These are phyloP conservation scores for Zymoseptoria passerinii DNA, from an alignment of 2,329 filamentous ascomycete species.

Conservation along the genomic window DNA sequence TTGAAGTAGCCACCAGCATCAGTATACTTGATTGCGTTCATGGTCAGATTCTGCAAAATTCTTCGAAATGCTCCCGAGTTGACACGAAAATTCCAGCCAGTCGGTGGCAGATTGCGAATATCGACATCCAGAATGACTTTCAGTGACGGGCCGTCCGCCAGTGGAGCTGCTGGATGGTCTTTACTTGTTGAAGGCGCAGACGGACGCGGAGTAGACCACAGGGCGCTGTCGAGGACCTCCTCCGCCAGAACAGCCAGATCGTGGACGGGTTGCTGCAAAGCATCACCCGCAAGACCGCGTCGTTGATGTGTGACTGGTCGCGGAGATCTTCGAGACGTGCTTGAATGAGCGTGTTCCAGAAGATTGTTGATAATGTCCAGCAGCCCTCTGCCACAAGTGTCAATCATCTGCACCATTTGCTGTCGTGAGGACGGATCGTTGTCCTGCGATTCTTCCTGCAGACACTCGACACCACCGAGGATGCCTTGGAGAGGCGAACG, in stretches of 20 bases:
- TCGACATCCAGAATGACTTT: slow-evolving; percentile 38
- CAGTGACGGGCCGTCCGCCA: slow-evolving; percentile 24
- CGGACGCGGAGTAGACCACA: slow-evolving; percentile 3
- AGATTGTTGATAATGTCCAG: slow-evolving; percentile 40
- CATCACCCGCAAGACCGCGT: neutral
- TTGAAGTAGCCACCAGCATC: slow-evolving; percentile 5
- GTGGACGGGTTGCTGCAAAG: neutral
- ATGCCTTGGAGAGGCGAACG: slow-evolving; percentile 40
- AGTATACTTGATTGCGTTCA: slow-evolving; percentile 44
- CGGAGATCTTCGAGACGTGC: neutral
- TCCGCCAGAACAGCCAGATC: slow-evolving; percentile 6
- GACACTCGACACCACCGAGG: slow-evolving; percentile 42
- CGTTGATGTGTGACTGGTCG: neutral
- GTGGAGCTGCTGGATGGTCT: neutral
- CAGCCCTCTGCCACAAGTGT: slow-evolving; percentile 43
- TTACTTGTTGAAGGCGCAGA: neutral
- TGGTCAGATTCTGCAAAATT: slow-evolving; percentile 41
- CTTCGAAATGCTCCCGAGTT: slow-evolving; percentile 40
- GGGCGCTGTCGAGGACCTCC: slow-evolving; percentile 4
- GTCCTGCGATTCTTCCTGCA: slow-evolving; percentile 41
- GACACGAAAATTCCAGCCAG: slow-evolving; percentile 35
- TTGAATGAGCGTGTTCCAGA: slow-evolving; percentile 27
- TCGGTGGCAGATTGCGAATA: slow-evolving; percentile 2
- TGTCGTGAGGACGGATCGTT: slow-evolving; percentile 34
- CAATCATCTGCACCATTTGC: slow-evolving; percentile 40